phyloP scores from a whole-genome alignment of 495 filamentous ascomycete species.

The Neurospora sp. region DNA sequence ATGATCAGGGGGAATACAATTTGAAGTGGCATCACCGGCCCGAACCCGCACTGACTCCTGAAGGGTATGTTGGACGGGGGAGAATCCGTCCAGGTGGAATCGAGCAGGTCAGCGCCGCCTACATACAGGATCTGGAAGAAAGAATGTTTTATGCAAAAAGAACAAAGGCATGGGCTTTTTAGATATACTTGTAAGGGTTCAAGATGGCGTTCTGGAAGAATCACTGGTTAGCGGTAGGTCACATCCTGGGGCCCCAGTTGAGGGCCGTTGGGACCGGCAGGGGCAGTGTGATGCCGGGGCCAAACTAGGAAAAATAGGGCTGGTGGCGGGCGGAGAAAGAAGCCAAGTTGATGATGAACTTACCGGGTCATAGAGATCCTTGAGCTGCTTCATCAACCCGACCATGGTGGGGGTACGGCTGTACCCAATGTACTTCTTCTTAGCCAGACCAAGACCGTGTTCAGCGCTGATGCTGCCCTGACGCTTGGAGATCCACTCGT shows the following conservation, averaged over 20 bases:
- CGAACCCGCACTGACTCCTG: not conserved
- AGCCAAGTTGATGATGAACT: conserved; percentile 24
- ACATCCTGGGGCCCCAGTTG: not conserved
- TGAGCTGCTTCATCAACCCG: conserved; percentile 85
- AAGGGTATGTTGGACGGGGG: not conserved
- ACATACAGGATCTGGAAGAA: not conserved
- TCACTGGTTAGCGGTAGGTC: conserved; percentile 1
- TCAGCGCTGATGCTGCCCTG: conserved; percentile 93
- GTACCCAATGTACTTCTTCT: conserved; percentile 90
- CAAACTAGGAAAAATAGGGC: not conserved
- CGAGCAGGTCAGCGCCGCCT: not conserved
- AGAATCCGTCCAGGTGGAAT: not conserved
- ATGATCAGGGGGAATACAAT: not conserved
- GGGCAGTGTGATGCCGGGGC: not conserved
- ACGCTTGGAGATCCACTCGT: conserved; percentile 84
- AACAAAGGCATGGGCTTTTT: not conserved
- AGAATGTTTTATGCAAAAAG: not conserved
- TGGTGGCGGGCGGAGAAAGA: not conserved
- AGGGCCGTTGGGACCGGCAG: not conserved
- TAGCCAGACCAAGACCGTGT: conserved; percentile 87
- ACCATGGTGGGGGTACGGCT: conserved; percentile 80
- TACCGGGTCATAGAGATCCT: conserved; percentile 84
- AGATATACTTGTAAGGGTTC: conserved; percentile 83
- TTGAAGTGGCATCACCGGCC: not conserved
- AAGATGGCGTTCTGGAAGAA: conserved; percentile 62